Conservation (phyloP, 73 alveolate genomes). For the Paramecium sexaurelia region DNA sequence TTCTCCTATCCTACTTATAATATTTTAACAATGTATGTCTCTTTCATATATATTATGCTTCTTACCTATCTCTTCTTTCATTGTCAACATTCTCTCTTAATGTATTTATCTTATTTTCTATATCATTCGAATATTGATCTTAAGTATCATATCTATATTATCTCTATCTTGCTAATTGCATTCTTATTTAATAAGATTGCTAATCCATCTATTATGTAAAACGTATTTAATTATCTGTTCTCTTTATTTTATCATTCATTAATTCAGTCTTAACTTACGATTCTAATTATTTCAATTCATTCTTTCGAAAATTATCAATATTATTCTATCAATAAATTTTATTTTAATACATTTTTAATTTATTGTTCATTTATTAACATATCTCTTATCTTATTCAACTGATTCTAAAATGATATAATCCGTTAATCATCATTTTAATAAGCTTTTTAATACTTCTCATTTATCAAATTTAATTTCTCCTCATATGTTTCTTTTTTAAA, state of each 20-base stretch:
- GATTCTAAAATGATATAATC: background rate
- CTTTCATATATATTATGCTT: background rate
- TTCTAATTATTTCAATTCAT: background rate
- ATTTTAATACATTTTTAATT: background rate
- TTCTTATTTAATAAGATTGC: constrained; percentile 66
- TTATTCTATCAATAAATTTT: background rate
- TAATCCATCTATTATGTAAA: constrained; percentile 72
- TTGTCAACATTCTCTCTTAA: constrained; percentile 29
- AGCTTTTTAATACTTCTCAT: constrained; percentile 10
- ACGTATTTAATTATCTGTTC: constrained; percentile 77
- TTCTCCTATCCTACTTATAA: constrained; percentile 32
- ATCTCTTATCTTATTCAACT: background rate
- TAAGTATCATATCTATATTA: constrained; percentile 69
- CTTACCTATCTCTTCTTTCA: constrained; percentile 76
- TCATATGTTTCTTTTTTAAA: constrained; percentile 13
- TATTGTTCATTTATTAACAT: background rate
- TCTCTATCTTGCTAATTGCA: constrained; percentile 78
- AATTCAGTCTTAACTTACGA: background rate
- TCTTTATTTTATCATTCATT: background rate
- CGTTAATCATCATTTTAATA: background rate
- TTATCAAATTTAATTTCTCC: background rate
- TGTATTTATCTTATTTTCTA: background rate
- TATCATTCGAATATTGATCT: constrained; percentile 49
- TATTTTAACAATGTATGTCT: background rate
- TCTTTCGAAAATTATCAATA: background rate